phyloP scores from a whole-genome alignment of 2,329 filamentous ascomycete species.

The Paracamarosporium sp. region DNA sequence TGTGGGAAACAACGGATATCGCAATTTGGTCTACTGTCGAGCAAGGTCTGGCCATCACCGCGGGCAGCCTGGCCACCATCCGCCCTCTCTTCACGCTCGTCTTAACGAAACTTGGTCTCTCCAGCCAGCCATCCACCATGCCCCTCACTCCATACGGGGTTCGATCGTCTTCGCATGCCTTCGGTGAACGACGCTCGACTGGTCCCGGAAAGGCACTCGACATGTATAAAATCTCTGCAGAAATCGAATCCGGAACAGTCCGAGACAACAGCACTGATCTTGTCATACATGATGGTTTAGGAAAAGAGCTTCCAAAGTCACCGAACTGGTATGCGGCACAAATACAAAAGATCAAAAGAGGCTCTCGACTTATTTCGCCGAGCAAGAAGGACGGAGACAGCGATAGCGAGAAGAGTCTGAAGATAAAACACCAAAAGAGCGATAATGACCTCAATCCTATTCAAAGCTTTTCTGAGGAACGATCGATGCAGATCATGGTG shows the following conservation, averaged over 20 bases:
- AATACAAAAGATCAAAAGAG: constrained; percentile 5
- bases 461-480: constrained; percentile 17
- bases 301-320: constrained; percentile 2
- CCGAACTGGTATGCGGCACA: constrained; percentile 18
- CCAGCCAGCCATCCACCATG: constrained; percentile 24
- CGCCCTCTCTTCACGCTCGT: constrained; percentile 41
- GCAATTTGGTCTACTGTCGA: constrained; percentile 46
- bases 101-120: constrained; percentile 32
- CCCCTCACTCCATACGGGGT: constrained; percentile 31
- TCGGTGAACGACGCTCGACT: constrained; percentile 18
- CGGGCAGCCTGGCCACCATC: constrained; percentile 43
- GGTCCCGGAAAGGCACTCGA: constrained; percentile 25
- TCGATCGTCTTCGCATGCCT: constrained; percentile 14
- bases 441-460: background rate
- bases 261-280: constrained; percentile 21
- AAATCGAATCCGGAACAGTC: constrained; percentile 19
- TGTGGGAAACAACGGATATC: constrained; percentile 44
- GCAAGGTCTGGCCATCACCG: constrained; percentile 46
- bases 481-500: constrained; percentile 38
- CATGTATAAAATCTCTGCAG: constrained; percentile 25
- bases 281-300: constrained; percentile 8
- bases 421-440: constrained; percentile 24
- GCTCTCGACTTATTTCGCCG: background rate
- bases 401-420: constrained; percentile 30
- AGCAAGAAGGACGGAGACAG: constrained; percentile 17